These are phyloP conservation scores for Astrothelium subdiscretum DNA, from an alignment of 495 filamentous ascomycete species.

Conservation along the genomic window DNA sequence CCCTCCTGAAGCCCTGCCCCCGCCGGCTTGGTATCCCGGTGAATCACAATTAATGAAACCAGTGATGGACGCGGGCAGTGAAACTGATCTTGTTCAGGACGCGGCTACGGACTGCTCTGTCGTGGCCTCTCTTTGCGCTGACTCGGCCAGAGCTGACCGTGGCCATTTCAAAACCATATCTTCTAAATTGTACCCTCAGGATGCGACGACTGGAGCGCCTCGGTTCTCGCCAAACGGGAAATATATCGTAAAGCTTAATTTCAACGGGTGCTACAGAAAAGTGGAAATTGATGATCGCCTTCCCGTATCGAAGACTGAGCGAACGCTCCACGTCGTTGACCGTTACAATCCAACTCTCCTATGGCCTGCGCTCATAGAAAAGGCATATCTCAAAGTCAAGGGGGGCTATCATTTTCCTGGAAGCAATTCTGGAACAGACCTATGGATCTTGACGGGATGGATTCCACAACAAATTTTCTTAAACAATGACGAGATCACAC, in stretches of 20 bases:
- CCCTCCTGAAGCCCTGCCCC: slow-evolving; percentile 44
- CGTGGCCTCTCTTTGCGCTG: slow-evolving; percentile 87
- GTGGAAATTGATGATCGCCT: slow-evolving; percentile 89
- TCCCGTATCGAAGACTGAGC: slow-evolving; percentile 59
- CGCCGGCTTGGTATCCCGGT: slow-evolving; percentile 21
- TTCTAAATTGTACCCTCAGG: slow-evolving; percentile 61
- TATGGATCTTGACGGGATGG: slow-evolving; percentile 88
- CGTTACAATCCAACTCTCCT: slow-evolving; percentile 62
- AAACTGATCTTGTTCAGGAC: slow-evolving; percentile 82
- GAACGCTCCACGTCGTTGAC: slow-evolving; percentile 79
- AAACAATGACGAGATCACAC: slow-evolving; percentile 66
- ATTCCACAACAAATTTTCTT: slow-evolving; percentile 92
- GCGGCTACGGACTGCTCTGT: slow-evolving; percentile 92
- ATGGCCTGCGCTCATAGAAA: slow-evolving; percentile 93
- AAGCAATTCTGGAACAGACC: slow-evolving; percentile 92
- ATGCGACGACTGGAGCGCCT: slow-evolving; percentile 43
- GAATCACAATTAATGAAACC: slow-evolving; percentile 21
- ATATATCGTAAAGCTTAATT: slow-evolving; percentile 83
- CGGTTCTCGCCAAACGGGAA: slow-evolving; percentile 63
- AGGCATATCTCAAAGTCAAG: slow-evolving; percentile 92
- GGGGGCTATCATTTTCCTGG: slow-evolving; percentile 97
- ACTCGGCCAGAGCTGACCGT: slow-evolving; percentile 50
- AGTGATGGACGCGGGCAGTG: slow-evolving; percentile 42
- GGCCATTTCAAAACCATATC: slow-evolving; percentile 51
- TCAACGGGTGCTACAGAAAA: slow-evolving; percentile 85